These are phyloP conservation scores for Gossypium turneri DNA, from an alignment of 345 rosid genomes.

Conservation along the genomic window DNA sequence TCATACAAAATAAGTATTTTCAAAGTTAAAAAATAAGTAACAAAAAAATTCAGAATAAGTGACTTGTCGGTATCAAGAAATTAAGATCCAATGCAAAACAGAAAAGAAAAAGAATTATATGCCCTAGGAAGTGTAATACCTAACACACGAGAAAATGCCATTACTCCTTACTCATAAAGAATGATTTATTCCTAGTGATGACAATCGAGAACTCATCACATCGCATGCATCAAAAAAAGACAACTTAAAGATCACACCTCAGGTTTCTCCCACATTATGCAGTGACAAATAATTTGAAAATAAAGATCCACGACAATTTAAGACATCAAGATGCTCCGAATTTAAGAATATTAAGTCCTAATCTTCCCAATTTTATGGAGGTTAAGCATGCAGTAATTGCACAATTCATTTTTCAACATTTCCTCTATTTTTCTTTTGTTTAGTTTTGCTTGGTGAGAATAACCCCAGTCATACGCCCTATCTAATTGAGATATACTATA, in stretches of 20 bases:
- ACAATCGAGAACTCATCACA: neutral
- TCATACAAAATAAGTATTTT: no score
- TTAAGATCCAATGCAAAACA: neutral
- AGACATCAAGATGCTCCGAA: neutral
- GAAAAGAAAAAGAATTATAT: neutral
- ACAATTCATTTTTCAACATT: no score
- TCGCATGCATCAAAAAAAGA: neutral
- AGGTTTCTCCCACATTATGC: constrained; percentile 7
- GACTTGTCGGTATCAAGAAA: neutral
- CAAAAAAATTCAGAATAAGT: neutral
- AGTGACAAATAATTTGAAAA: constrained; percentile 1
- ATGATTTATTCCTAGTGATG: neutral
- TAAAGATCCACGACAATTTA: neutral
- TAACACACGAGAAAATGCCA: constrained; percentile 7
- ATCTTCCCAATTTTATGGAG: neutral
- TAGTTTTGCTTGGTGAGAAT: neutral
- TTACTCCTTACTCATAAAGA: constrained; percentile 14
- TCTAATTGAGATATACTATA: constrained; percentile 4
- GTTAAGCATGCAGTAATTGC: no score
- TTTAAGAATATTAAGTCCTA: neutral
- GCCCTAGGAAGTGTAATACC: neutral
- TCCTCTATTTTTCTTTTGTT: neutral
- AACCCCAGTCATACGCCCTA: neutral
- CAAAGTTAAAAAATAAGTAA: no score
- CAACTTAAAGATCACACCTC: neutral